Base-by-base conservation (phyloP, 169 alveolate species). In the Plasmodium chabaudi region DNA sequence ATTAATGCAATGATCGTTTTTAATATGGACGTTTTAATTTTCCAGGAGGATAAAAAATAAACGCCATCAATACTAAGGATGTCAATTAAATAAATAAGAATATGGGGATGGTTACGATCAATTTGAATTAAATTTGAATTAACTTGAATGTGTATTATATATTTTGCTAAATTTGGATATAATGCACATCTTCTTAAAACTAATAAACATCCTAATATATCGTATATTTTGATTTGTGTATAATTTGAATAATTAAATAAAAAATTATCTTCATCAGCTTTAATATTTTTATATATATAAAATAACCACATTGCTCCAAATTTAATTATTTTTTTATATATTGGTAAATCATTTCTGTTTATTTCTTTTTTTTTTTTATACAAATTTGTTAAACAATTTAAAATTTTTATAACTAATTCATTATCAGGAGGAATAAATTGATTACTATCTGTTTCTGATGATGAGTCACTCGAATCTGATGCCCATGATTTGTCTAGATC, bases 221-320 rank as follows among this genome's bases (percentile, higher is more conserved):
- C 91, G 51, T 25, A 25, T 5, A 72, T 23, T 49, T 86, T 86
- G 17, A 86, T 65, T 68, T 86, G 70, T 10, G 63, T 60, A 63
- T 86, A 86, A 19, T 65, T 42, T 27, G 86, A 39, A 57, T 86
- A 60, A 53, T 68, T 68, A 3, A 86, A 39, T 69, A 46, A 61
- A 15, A 86, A 86, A 63, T 61, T 21, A 5, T 69, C 63, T 23
- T 86, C 57, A 53, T 86, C 74, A 19, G 69, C 21, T 70, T 86
- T 69, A 21, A 86, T 70, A 27, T 69, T 44, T 44, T 68, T 46
- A 53, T 59, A 86, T 12, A 86, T 71, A 42, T 86, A 86, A 44
- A 86, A 86, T 10, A 86, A 13, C 91, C 91, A 86, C 87, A 86
- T 57, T 12, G 72, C 84, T 15, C 91, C 91, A 59, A 15, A 86